A percentile compares a stretch with the other conserved stretches of the same genome.
phyloP scores from a whole-genome alignment of 345 rosid genomes.

The Lagerstroemia speciosa region DNA sequence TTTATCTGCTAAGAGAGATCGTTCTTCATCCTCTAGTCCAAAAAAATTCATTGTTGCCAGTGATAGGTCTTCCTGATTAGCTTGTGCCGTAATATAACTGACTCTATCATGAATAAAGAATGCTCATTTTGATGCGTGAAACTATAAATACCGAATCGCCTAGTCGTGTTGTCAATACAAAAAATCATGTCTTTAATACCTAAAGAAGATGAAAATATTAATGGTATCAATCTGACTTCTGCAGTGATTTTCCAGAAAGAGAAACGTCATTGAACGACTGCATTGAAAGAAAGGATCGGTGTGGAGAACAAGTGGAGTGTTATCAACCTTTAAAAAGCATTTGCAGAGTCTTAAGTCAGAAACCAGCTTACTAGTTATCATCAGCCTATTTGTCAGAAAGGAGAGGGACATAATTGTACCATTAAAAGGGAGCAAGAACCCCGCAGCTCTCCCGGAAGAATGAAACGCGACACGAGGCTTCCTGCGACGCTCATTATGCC shows the following conservation, averaged over 20 bases:
- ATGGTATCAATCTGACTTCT: background rate
- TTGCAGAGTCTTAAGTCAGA: background rate
- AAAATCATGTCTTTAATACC: background rate
- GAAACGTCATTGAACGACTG: background rate
- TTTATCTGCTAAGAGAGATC: background rate
- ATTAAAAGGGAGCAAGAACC: slow-evolving; percentile 32
- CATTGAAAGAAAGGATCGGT: background rate
- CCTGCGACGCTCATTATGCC: slow-evolving; percentile 83
- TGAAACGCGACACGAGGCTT: slow-evolving; percentile 42
- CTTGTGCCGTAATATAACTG: background rate
- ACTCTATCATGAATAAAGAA: background rate
- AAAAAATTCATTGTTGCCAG: background rate
- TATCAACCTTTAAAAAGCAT: background rate
- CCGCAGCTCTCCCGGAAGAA: slow-evolving; percentile 32
- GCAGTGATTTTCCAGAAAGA: background rate
- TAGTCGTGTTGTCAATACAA: background rate
- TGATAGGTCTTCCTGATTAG: background rate
- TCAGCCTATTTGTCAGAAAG: background rate
- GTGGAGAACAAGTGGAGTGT: background rate
- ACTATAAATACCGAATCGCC: background rate
- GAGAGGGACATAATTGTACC: slow-evolving; percentile 22
- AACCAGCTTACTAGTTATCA: background rate
- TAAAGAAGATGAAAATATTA: background rate
- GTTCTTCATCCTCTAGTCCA: background rate
- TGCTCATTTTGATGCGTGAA: background rate